Percentiles rank a stretch among this genome's conserved stretches.
Conservation (phyloP, 192 early-diverging fungal species). For the Thamnidium elegans region DNA sequence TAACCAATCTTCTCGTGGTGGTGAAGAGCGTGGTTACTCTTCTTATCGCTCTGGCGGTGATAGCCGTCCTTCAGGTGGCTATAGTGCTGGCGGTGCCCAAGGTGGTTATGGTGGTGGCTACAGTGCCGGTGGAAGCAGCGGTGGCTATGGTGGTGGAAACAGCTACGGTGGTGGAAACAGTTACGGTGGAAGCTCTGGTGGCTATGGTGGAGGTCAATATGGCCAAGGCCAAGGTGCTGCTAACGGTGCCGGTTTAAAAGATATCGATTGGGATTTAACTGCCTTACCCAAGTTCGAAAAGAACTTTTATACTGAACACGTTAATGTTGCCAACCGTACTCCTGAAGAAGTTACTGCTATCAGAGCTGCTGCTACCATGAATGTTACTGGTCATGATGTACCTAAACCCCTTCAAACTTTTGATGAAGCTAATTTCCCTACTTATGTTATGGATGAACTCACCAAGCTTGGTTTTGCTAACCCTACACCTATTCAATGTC, state of each 20-base stretch:
- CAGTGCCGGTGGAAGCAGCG: conserved; percentile 36
- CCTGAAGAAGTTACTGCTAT: conserved; percentile 75
- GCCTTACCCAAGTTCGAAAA: conserved; percentile 85
- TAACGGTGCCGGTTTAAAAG: conserved; percentile 35
- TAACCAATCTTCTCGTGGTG: conserved; percentile 1
- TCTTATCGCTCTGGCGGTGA: conserved; percentile 39
- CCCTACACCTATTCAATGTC: conserved; percentile 94
- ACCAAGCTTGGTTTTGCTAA: conserved; percentile 76
- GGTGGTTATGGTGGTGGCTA: conserved; percentile 30
- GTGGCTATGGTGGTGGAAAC: conserved; percentile 31
- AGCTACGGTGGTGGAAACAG: conserved; percentile 23
- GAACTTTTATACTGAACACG: conserved; percentile 94
- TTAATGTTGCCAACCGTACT: conserved; percentile 63
- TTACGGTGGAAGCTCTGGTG: conserved; percentile 17
- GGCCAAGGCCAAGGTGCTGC: conserved; percentile 8
- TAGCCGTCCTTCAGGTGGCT: conserved; percentile 33
- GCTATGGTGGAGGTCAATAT: conserved; percentile 12
- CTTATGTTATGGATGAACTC: conserved; percentile 89
- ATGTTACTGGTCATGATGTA: conserved; percentile 74
- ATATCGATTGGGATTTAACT: conserved; percentile 65
- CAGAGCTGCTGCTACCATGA: conserved; percentile 79
- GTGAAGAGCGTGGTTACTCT: conserved; percentile 29
- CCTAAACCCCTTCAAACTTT: conserved; percentile 90
- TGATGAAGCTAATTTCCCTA: conserved; percentile 88
- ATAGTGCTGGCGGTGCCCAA: conserved; percentile 17